A percentile compares a stretch with the other conserved stretches of the same genome.
Conservation (phyloP, 2,329 filamentous ascomycete genomes). For the Byssochlamys sp. region DNA sequence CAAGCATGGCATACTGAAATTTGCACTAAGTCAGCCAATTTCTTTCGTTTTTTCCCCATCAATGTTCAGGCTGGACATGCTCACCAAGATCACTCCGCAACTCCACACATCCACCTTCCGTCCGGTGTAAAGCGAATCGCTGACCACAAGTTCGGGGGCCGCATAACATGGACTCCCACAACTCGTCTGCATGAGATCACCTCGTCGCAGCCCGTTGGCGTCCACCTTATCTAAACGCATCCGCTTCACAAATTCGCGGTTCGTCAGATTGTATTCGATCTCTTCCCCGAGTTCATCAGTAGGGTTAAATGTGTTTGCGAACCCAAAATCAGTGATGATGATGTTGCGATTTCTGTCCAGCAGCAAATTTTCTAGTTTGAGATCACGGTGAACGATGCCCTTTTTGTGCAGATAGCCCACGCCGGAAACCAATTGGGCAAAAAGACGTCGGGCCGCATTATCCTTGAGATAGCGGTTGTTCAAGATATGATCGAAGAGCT, state of each 20-base stretch:
- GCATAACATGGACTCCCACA: conserved; percentile 97
- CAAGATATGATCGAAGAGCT: conserved; percentile 95
- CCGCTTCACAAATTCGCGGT: conserved; percentile 79
- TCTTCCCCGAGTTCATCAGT: conserved; percentile 79
- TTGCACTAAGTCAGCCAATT: not conserved
- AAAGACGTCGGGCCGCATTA: conserved; percentile 75
- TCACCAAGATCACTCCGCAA: conserved; percentile 92
- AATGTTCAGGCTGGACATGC: conserved; percentile 20
- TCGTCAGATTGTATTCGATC: conserved; percentile 74
- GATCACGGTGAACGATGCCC: conserved; percentile 91
- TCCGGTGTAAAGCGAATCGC: conserved; percentile 91
- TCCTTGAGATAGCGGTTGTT: conserved; percentile 96
- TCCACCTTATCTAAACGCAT: conserved; percentile 74
- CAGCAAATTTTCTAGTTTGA: conserved; percentile 91
- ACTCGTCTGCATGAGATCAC: conserved; percentile 97
- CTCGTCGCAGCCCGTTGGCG: conserved; percentile 65
- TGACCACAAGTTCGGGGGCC: conserved; percentile 91
- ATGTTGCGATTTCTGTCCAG: conserved; percentile 96
- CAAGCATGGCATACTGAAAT: conserved; percentile 91
- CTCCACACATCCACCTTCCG: conserved; percentile 99
- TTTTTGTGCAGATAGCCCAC: conserved; percentile 98
- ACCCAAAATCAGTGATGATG: conserved; percentile 98
- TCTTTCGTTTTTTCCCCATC: no score
- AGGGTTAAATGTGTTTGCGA: conserved; percentile 93
- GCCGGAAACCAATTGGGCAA: conserved; percentile 89